Percentiles rank a stretch among this genome's conserved stretches.
These are phyloP conservation scores for Trichoderma asperellum DNA, from an alignment of 2,329 filamentous ascomycete genomes.

Conservation along the genomic window DNA sequence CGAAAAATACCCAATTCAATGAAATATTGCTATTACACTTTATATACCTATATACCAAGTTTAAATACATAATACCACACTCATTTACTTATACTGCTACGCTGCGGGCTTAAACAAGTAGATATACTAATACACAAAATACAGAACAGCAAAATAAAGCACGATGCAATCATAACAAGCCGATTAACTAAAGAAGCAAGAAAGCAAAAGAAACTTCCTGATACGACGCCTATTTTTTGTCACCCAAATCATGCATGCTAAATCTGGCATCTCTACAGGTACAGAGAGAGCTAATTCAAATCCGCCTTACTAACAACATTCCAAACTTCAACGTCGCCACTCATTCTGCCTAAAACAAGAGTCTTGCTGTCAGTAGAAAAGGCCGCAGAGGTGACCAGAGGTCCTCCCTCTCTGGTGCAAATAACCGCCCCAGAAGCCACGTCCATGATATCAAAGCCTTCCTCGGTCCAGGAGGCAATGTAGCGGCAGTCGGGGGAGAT, in stretches of 20 bases:
- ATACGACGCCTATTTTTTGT: background rate
- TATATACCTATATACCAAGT: slow-evolving; percentile 11
- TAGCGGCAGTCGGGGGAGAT: slow-evolving; percentile 46
- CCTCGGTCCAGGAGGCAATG: slow-evolving; percentile 47
- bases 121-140: background rate
- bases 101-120: background rate
- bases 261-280: background rate
- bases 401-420: slow-evolving; percentile 35
- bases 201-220: background rate
- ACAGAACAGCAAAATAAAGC: background rate
- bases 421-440: slow-evolving; percentile 41
- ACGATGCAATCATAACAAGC: background rate
- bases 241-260: background rate
- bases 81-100: background rate
- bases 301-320: slow-evolving; percentile 34
- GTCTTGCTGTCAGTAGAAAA: slow-evolving; percentile 41
- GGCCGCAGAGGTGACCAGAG: slow-evolving; percentile 42
- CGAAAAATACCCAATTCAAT: slow-evolving; percentile 28
- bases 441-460: slow-evolving; percentile 49
- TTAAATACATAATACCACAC: slow-evolving; percentile 27
- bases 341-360: slow-evolving; percentile 43
- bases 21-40: slow-evolving; percentile 9
- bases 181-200: too few species aligned
- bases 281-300: background rate
- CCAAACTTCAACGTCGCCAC: slow-evolving; percentile 43